A percentile compares a stretch with the other conserved stretches of the same genome.
Evolutionary conservation across 345 rosid species (phyloP).

Genomic region (Rubroshorea leprosula): DNA sequence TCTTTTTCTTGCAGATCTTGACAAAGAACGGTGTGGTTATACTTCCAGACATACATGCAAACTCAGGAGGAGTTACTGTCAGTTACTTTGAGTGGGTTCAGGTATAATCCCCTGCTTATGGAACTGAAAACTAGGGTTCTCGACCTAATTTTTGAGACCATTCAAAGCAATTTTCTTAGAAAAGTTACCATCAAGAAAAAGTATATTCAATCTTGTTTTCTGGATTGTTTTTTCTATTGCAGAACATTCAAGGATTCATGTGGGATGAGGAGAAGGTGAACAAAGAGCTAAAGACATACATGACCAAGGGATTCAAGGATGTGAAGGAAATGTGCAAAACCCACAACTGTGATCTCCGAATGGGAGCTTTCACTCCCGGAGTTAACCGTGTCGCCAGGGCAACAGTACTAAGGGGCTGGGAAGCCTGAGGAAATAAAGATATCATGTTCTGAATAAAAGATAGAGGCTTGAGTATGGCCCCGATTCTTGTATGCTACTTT

Average conservation of each 20-base stretch:
- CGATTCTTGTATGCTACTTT: slow-evolving; percentile 7
- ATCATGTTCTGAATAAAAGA: slow-evolving; percentile 20
- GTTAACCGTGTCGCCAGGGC: slow-evolving; percentile 93
- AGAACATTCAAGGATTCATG: slow-evolving; percentile 98
- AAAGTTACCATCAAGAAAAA: no score
- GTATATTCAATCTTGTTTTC: not conserved
- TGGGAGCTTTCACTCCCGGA: slow-evolving; percentile 98
- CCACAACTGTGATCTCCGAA: slow-evolving; percentile 82
- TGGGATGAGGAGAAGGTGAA: slow-evolving; percentile 95
- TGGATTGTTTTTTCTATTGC: slow-evolving; percentile 14
- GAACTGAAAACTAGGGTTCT: no score
- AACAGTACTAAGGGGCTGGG: slow-evolving; percentile 89
- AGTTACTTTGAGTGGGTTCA: slow-evolving; percentile 99
- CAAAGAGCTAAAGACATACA: slow-evolving; percentile 65
- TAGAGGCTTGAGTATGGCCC: slow-evolving; percentile 7
- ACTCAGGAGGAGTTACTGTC: slow-evolving; percentile 96
- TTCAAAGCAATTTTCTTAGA: no score
- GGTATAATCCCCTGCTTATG: slow-evolving; percentile 40
- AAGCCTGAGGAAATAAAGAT: slow-evolving; percentile 47
- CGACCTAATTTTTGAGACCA: no score
- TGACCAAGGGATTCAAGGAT: slow-evolving; percentile 74
- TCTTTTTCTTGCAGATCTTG: slow-evolving; percentile 48
- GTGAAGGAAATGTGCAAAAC: slow-evolving; percentile 82
- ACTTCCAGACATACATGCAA: slow-evolving; percentile 92
- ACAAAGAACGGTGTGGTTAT: slow-evolving; percentile 81